Conservation (phyloP, 495 filamentous ascomycete genomes). For the Lasiosphaeriaceae sp. region DNA sequence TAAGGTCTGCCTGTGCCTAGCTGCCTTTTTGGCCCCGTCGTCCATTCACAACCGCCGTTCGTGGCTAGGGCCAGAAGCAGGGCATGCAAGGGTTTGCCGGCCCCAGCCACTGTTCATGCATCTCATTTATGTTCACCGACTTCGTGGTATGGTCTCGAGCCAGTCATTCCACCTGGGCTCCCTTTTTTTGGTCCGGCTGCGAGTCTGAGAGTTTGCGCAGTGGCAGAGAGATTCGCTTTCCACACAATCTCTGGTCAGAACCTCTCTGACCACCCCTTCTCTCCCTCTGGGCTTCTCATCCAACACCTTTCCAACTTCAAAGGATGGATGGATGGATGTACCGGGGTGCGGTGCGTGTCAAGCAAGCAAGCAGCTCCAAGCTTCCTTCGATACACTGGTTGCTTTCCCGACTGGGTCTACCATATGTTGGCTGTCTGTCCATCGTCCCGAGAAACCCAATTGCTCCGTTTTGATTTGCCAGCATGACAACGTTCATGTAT, state of each 20-base stretch:
- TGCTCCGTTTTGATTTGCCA: conserved; percentile 30
- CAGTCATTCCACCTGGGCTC: conserved; percentile 38
- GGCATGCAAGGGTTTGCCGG: conserved; percentile 38
- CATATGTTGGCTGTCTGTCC: conserved; percentile 3
- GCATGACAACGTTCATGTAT: conserved; percentile 4
- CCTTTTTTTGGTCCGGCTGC: conserved; percentile 3
- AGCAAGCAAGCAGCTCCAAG: too few species aligned
- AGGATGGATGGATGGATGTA: too few species aligned
- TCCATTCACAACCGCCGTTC: conserved; percentile 30
- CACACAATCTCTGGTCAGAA: too few species aligned
- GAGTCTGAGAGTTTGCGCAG: background rate
- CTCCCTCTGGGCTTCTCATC: too few species aligned
- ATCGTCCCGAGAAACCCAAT: conserved; percentile 22
- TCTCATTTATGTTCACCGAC: conserved; percentile 54
- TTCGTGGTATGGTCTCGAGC: conserved; percentile 52
- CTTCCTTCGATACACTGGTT: conserved; percentile 10
- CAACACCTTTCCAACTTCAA: too few species aligned
- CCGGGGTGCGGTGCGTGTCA: too few species aligned
- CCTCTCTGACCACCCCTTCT: too few species aligned
- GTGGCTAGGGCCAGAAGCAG: conserved; percentile 40
- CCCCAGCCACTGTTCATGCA: conserved; percentile 55
- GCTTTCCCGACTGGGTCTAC: conserved; percentile 13
- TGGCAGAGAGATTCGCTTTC: background rate
- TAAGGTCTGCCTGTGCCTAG: conserved; percentile 53
- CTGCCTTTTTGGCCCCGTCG: conserved; percentile 29